A percentile compares a stretch with the other conserved stretches of the same genome.
Conservation (phyloP, 139 green algal species). For the Micractinium sp. region DNA sequence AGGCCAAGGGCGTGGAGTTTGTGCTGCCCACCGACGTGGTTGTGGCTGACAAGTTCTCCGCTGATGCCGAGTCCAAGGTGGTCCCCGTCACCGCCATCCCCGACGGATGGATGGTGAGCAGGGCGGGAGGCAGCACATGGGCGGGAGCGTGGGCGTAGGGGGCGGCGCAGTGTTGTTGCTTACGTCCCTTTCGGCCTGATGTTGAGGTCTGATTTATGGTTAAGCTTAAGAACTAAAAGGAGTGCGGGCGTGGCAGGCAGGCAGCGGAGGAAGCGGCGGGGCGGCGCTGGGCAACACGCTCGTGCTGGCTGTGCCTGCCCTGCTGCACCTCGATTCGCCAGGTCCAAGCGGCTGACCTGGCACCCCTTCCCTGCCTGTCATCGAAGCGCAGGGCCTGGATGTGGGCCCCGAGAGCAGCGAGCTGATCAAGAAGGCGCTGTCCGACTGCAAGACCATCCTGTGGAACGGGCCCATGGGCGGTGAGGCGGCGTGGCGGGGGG, state of each 20-base stretch:
- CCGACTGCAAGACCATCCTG: conserved; percentile 95
- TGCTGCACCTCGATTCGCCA: no score
- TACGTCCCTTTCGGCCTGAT: no score
- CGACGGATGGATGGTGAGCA: conserved; percentile 94
- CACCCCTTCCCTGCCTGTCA: not conserved
- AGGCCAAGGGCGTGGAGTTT: conserved; percentile 90
- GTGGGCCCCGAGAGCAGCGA: conserved; percentile 93
- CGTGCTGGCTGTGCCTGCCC: not conserved
- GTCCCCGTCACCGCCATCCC: conserved; percentile 85
- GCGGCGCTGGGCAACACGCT: not conserved
- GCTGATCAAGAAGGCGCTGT: conserved; percentile 84
- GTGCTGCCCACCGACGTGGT: conserved; percentile 96
- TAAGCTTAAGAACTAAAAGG: no score
- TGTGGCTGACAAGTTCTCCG: conserved; percentile 95
- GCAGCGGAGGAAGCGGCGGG: not conserved
- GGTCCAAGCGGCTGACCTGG: not conserved
- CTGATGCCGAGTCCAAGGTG: conserved; percentile 87
- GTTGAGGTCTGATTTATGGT: no score
- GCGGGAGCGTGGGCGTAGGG: no score
- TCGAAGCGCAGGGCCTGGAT: conserved; percentile 80
- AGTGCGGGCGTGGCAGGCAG: not conserved
- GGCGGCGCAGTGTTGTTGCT: no score
- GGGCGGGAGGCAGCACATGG: not conserved
- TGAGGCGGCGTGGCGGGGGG: not conserved
- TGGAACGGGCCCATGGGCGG: conserved; percentile 90